Evolutionary conservation across 1,284 basidiomycete species (phyloP), one percentile per base, ranked within the genome.

Genomic region (Sporisorium exsertum): DNA sequence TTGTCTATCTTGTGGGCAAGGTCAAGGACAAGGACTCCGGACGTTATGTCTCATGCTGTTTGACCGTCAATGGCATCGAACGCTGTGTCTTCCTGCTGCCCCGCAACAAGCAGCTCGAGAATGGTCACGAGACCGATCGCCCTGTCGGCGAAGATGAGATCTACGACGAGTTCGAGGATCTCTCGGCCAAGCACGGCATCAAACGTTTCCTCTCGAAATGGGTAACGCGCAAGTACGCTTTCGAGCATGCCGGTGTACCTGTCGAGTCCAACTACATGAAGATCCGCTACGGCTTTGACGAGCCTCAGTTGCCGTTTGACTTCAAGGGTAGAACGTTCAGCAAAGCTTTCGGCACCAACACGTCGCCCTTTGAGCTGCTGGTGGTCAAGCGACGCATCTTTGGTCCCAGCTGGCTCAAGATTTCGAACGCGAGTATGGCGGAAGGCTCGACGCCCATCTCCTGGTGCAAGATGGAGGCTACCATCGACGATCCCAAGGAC

Each of bases 371-470:
- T 81, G 97, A 99, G 86, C 88, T 95, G 9, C 90, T 99, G n/a
- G 94, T 95, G 1, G 82, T 99, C 60, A 98, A 98, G 87, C 91
- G 95, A 40, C 95, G 94, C 87, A 97, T 99, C 74, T 98, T 97
- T 94, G 97, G 97, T 3, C 95, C 97, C 0, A 99, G 97, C 85
- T 99, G 96, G 97, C 88, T 99, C 55, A 90, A 92, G 67, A 89
- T 99, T 74, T 91, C 13, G 87, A 89, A 50, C 87, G 94, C 22
- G 91, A 91, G 80, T 92, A 20, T 95, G 93, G 58, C 65, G 13
- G 69, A 63, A 24, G 76, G 72, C 32, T 61, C 78, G 49, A 70
- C 78, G 29, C 76, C 80, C 20, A 64, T 82, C 58, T 81, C 78
- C 24, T 84, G 82, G 81, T 79, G 77, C 58, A 96, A 97, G 87